These are phyloP conservation scores for Peronospora tabacina DNA, from an alignment of 352 stramenopile genomes.

Conservation along the genomic window DNA sequence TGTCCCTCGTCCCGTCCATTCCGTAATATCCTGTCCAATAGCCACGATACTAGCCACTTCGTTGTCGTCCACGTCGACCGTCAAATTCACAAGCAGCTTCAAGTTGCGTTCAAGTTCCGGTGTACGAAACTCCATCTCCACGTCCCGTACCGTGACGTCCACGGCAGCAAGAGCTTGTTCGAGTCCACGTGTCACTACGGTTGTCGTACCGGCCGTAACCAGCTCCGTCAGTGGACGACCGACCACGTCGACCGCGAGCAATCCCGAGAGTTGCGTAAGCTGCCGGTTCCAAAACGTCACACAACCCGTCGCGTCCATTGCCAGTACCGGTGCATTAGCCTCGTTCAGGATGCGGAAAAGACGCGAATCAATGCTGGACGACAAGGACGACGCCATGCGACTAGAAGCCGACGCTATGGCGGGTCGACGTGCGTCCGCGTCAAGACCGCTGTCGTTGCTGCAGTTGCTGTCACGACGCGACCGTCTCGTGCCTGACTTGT, in stretches of 20 bases:
- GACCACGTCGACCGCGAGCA: conserved; percentile 24
- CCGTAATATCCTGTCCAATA: conserved; percentile 51
- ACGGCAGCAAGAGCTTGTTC: conserved; percentile 31
- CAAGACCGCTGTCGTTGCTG: conserved; percentile 6
- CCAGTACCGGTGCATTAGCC: conserved; percentile 45
- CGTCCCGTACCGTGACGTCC: conserved; percentile 24
- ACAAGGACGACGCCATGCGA: background rate
- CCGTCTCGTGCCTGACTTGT: conserved; percentile 10
- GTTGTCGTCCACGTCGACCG: conserved; percentile 36
- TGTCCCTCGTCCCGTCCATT: conserved; percentile 33
- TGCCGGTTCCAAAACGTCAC: conserved; percentile 69
- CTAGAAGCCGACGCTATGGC: conserved; percentile 6
- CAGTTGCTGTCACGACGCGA: conserved; percentile 20
- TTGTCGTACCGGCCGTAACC: conserved; percentile 15
- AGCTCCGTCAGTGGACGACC: conserved; percentile 34
- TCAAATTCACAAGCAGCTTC: conserved; percentile 16
- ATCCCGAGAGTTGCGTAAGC: conserved; percentile 37
- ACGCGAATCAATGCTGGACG: conserved; percentile 7
- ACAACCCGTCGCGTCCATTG: conserved; percentile 30
- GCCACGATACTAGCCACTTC: conserved; percentile 20
- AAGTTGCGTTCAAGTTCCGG: conserved; percentile 27
- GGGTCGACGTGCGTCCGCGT: conserved; percentile 13
- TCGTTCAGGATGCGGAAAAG: conserved; percentile 45
- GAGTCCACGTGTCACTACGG: conserved; percentile 12
- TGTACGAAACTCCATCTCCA: conserved; percentile 45